These are phyloP conservation scores for Jamesozyma jinghongensis DNA, from an alignment of 805 yeast genomes.

Conservation along the genomic window DNA sequence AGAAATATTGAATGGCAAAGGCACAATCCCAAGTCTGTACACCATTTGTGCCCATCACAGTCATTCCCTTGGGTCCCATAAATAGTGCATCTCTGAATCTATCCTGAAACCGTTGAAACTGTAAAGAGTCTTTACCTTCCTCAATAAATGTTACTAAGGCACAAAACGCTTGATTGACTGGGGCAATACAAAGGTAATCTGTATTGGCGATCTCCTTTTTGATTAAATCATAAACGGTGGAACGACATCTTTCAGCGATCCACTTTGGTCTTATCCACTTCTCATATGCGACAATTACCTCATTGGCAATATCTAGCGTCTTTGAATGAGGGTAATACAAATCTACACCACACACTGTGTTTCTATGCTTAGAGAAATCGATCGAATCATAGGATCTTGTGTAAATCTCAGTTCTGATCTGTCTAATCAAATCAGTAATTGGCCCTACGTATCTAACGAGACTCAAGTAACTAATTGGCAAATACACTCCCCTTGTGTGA, in stretches of 20 bases:
- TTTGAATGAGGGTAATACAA: conserved; percentile 86
- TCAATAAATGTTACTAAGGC: conserved; percentile 60
- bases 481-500: conserved; percentile 86
- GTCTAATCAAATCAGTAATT: conserved; percentile 52
- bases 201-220: conserved; percentile 72
- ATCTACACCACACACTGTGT: conserved; percentile 85
- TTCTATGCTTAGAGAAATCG: conserved; percentile 61
- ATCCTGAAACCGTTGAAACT: conserved; percentile 44
- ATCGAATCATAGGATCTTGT: conserved; percentile 52
- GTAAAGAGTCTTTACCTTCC: conserved; percentile 59
- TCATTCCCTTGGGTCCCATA: conserved; percentile 84
- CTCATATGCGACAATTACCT: conserved; percentile 54
- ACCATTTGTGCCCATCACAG: conserved; percentile 95
- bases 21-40: conserved; percentile 97
- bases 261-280: conserved; percentile 66
- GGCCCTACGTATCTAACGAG: conserved; percentile 47
- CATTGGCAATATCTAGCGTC: conserved; percentile 54
- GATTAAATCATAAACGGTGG: conserved; percentile 51
- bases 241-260: conserved; percentile 46
- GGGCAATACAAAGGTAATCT: conserved; percentile 79
- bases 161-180: conserved; percentile 81
- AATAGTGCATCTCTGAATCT: conserved; percentile 71
- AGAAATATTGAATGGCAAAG: conserved; percentile 76
- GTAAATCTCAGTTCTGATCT: conserved; percentile 75
- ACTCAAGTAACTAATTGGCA: conserved; percentile 77